Evolutionary conservation across 225 moss, liverwort and hornwort species (phyloP).

Genomic region (Bryum argenteum): DNA sequence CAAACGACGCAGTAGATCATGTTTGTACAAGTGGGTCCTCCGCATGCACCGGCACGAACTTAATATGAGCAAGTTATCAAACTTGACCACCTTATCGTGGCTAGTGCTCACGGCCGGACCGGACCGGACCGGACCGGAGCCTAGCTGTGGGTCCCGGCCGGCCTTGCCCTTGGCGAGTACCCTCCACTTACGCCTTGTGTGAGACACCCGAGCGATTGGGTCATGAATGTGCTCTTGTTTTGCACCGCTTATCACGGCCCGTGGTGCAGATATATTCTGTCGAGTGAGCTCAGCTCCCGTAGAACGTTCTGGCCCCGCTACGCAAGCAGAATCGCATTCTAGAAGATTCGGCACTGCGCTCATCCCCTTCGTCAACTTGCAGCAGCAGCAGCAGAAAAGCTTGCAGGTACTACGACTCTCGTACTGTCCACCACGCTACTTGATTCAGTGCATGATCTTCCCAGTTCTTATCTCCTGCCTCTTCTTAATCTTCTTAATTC

Average conservation of each 20-base stretch:
- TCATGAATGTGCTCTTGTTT: conserved; percentile 19
- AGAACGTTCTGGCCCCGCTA: background rate
- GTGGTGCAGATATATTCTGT: conserved; percentile 2
- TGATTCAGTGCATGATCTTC: conserved; percentile 18
- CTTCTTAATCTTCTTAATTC: background rate
- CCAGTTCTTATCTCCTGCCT: background rate
- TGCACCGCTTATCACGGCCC: conserved; percentile 14
- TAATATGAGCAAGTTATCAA: conserved; percentile 1
- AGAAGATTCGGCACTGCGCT: conserved; percentile 15
- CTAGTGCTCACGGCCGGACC: too few species aligned
- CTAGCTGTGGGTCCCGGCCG: conserved; percentile 3
- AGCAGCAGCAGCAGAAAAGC: conserved; percentile 7
- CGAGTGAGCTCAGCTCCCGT: conserved; percentile 1
- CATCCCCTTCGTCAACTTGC: conserved; percentile 13
- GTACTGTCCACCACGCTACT: background rate
- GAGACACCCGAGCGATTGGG: conserved; percentile 1
- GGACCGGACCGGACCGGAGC: too few species aligned
- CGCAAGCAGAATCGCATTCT: background rate
- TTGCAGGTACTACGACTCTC: conserved; percentile 21
- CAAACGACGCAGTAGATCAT: conserved; percentile 2
- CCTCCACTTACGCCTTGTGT: background rate
- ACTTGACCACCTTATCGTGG: background rate
- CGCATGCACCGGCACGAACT: background rate
- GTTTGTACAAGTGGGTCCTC: conserved; percentile 22
- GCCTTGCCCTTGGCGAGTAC: too few species aligned